These are phyloP conservation scores for Entomortierella beljakovae DNA, from an alignment of 192 early-diverging fungal genomes.

Conservation along the genomic window DNA sequence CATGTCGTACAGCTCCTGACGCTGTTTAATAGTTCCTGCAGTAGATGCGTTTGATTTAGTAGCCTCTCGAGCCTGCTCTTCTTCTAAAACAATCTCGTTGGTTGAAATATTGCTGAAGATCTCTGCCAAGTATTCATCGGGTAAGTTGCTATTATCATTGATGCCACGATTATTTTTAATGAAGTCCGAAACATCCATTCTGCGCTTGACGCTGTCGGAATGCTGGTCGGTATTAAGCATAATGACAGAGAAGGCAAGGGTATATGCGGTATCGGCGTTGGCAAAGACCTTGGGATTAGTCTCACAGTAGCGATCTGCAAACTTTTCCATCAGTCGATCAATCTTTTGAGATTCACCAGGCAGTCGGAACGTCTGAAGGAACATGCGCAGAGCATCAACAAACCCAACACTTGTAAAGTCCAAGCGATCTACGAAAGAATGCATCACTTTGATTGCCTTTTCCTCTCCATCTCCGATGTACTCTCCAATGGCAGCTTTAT, in stretches of 20 bases:
- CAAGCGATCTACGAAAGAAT: constrained; percentile 91
- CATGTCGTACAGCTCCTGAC: constrained; percentile 71
- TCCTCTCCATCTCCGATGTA: constrained; percentile 92
- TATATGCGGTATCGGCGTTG: constrained; percentile 93
- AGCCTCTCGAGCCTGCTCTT: constrained; percentile 73
- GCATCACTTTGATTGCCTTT: constrained; percentile 93
- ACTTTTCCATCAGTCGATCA: constrained; percentile 96
- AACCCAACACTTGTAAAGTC: constrained; percentile 80
- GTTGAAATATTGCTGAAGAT: constrained; percentile 87
- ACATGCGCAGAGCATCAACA: constrained; percentile 84
- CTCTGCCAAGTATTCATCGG: constrained; percentile 72
- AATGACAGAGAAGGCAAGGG: constrained; percentile 91
- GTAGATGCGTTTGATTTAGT: constrained; percentile 43
- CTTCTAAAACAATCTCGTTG: constrained; percentile 94
- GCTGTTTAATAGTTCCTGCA: constrained; percentile 48
- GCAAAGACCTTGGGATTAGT: constrained; percentile 86
- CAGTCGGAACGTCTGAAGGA: constrained; percentile 90
- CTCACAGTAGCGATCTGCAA: constrained; percentile 90
- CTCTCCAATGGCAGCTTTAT: constrained; percentile 92
- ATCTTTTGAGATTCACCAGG: constrained; percentile 97
- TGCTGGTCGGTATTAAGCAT: constrained; percentile 96
- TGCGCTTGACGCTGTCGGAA: constrained; percentile 84
- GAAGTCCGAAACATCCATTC: constrained; percentile 91
- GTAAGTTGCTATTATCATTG: constrained; percentile 88
- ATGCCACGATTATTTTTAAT: constrained; percentile 95